phyloP scores from a whole-genome alignment of 192 early-diverging fungal genomes.

The Haplosporangium gracile region DNA sequence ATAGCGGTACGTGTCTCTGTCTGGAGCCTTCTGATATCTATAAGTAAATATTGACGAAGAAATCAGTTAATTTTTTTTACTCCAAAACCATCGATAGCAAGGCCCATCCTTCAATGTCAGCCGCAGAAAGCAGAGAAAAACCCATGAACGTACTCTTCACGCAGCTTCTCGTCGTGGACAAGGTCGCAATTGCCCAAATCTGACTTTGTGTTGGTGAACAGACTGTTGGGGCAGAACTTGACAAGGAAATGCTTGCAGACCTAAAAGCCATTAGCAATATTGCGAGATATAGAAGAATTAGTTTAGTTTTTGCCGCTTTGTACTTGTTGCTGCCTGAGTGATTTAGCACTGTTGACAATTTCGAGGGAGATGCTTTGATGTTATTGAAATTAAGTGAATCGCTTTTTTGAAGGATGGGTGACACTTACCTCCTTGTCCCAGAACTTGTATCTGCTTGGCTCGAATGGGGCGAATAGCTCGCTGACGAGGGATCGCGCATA shows the following conservation, averaged over 20 bases:
- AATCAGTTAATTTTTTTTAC: not conserved
- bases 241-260: conserved; percentile 87
- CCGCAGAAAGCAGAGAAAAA: not conserved
- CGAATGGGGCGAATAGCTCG: conserved; percentile 48
- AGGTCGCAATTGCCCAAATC: conserved; percentile 84
- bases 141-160: conserved; percentile 61
- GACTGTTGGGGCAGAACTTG: conserved; percentile 83
- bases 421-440: conserved; percentile 49
- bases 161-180: conserved; percentile 86
- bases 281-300: too few relatives aligned
- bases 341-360: not conserved
- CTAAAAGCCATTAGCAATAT: conserved; percentile 25
- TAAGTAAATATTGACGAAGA: not conserved
- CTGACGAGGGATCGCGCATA: conserved; percentile 46
- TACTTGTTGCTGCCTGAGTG: not conserved
- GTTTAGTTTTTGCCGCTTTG: not conserved
- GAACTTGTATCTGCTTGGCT: conserved; percentile 54
- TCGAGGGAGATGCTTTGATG: not conserved
- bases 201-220: conserved; percentile 92
- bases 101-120: not conserved
- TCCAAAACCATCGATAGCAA: not conserved
- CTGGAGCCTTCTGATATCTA: conserved; percentile 74
- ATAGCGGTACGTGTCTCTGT: conserved; percentile 78
- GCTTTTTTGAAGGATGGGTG: not conserved
- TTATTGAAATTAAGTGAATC: not conserved